Conservation (phyloP, 768 basidiomycete genomes). For the Glaciozyma martinii region DNA sequence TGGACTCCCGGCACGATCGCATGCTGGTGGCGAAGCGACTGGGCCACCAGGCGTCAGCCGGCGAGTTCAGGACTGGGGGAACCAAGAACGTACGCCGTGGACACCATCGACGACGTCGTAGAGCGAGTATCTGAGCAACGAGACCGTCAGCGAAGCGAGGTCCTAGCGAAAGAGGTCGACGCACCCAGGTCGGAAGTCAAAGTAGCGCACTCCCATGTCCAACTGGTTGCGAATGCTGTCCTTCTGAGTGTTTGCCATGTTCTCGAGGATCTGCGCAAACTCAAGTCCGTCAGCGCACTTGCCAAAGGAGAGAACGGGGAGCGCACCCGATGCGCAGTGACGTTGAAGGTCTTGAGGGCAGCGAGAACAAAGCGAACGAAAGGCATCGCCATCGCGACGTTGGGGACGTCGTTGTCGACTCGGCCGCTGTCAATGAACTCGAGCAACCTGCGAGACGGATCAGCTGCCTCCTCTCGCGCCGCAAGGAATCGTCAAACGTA, state of each 20-base stretch:
- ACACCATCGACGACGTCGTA: neutral
- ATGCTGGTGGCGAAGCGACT: conserved; percentile 6
- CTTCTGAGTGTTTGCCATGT: conserved; percentile 13
- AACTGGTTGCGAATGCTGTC: neutral
- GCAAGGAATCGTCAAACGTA: neutral
- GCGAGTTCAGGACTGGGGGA: too few relatives aligned
- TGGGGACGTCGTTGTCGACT: neutral
- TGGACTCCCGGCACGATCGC: conserved; percentile 7
- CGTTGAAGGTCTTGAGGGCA: neutral
- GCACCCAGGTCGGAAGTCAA: conserved; percentile 5
- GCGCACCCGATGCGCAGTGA: neutral
- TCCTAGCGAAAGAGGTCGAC: too few relatives aligned
- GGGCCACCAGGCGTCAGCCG: too few relatives aligned
- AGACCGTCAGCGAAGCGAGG: too few relatives aligned
- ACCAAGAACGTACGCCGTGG: neutral
- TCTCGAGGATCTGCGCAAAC: neutral
- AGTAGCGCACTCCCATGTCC: conserved; percentile 13
- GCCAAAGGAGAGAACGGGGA: too few relatives aligned
- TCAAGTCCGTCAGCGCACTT: too few relatives aligned
- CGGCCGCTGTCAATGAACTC: conserved; percentile 2
- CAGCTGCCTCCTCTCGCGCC: neutral
- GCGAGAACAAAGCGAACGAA: conserved; percentile 4
- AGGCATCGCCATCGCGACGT: conserved; percentile 1
- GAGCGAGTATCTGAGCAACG: neutral
- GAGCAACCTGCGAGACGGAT: neutral